Percentiles rank a stretch among this genome's conserved stretches.
phyloP scores from a whole-genome alignment of 495 filamentous ascomycete species.

The Lasiosphaeria miniovina region DNA sequence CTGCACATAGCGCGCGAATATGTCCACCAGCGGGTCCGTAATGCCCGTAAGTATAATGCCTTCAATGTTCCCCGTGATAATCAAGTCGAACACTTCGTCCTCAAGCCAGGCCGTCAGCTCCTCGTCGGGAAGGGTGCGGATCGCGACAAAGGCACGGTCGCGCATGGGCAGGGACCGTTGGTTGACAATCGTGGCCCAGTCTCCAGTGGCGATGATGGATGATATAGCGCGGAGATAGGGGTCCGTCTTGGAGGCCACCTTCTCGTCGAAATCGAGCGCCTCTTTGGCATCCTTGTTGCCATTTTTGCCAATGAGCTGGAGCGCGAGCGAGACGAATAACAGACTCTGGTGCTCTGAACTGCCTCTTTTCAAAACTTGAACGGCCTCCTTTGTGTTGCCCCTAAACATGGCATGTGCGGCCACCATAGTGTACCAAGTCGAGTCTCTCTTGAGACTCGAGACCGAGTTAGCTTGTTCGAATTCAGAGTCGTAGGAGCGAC shows the following conservation, averaged over 20 bases:
- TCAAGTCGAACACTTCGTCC: constrained; percentile 57
- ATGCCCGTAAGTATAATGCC: constrained; percentile 87
- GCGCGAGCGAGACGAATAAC: constrained; percentile 51
- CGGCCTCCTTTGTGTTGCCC: constrained; percentile 58
- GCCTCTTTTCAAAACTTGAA: constrained; percentile 49
- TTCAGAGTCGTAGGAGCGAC: constrained; percentile 57
- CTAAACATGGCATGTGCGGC: constrained; percentile 75
- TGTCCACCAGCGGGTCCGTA: constrained; percentile 69
- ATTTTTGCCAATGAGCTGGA: constrained; percentile 48
- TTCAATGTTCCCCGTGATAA: constrained; percentile 77
- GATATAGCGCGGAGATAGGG: constrained; percentile 88
- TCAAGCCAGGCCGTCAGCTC: constrained; percentile 71
- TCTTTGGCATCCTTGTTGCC: constrained; percentile 28
- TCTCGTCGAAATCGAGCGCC: constrained; percentile 46
- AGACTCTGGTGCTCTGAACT: constrained; percentile 48
- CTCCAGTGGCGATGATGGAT: constrained; percentile 82
- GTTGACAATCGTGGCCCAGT: constrained; percentile 80
- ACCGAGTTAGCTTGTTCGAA: constrained; percentile 40
- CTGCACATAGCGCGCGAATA: constrained; percentile 83
- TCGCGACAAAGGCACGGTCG: constrained; percentile 81
- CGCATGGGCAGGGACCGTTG: constrained; percentile 79
- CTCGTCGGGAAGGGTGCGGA: constrained; percentile 78
- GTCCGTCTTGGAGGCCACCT: constrained; percentile 55
- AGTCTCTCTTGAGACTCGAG: constrained; percentile 54
- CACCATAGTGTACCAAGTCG: constrained; percentile 74